These are phyloP conservation scores for Penicillium taxi DNA, from an alignment of 495 filamentous ascomycete genomes.

Conservation along the genomic window DNA sequence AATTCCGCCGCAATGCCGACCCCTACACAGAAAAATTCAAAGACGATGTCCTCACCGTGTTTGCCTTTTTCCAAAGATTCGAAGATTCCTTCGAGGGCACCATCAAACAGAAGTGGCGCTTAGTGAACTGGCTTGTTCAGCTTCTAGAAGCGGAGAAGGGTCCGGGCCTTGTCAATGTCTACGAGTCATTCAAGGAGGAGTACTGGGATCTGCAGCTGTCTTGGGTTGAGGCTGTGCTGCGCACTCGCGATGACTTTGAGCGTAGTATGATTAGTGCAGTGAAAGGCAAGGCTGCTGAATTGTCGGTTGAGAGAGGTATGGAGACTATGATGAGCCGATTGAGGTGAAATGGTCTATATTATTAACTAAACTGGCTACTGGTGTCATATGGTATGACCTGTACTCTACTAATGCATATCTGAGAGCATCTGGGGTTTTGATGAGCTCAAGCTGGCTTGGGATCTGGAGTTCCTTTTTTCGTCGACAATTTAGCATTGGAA, in stretches of 20 bases:
- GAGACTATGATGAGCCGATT: conserved; percentile 91
- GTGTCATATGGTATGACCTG: no score
- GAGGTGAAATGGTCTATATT: no score
- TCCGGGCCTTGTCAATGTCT: conserved; percentile 59
- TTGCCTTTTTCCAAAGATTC: conserved; percentile 57
- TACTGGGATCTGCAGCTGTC: conserved; percentile 94
- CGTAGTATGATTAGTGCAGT: conserved; percentile 77
- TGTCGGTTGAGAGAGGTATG: conserved; percentile 64
- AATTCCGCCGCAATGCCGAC: conserved; percentile 70
- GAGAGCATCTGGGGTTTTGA: not conserved
- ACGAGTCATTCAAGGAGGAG: conserved; percentile 70
- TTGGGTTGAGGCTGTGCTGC: conserved; percentile 93
- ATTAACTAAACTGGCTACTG: no score
- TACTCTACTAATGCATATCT: not conserved
- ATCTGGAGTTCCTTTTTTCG: conserved; percentile 1
- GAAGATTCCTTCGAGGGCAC: conserved; percentile 57
- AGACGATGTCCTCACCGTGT: conserved; percentile 78
- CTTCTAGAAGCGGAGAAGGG: conserved; percentile 71
- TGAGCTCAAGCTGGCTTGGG: conserved; percentile 23
- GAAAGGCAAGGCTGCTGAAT: conserved; percentile 76
- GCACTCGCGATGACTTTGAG: conserved; percentile 87
- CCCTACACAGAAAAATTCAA: conserved; percentile 83
- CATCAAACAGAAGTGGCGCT: conserved; percentile 86
- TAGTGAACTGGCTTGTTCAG: conserved; percentile 69
- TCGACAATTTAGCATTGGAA: conserved; percentile 8